phyloP scores from a whole-genome alignment of 345 rosid species.

The Syzygium aqueum region DNA sequence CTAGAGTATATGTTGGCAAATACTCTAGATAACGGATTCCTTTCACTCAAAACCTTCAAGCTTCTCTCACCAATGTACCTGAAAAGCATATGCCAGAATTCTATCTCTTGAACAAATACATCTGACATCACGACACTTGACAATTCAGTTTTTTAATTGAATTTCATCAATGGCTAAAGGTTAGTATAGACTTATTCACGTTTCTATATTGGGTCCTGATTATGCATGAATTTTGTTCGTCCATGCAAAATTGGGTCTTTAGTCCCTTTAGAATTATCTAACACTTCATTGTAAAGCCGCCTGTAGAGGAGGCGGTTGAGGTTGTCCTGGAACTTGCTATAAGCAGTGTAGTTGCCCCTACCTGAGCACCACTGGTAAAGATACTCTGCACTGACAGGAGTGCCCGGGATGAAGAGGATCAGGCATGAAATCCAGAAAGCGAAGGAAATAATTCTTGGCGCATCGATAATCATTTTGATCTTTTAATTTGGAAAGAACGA shows the following conservation, averaged over 20 bases:
- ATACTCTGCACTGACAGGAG: neutral
- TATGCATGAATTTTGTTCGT: too few relatives aligned
- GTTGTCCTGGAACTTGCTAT: fast-evolving
- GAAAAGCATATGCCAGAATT: too few relatives aligned
- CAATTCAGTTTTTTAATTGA: too few relatives aligned
- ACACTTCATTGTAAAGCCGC: neutral
- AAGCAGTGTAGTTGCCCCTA: fast-evolving
- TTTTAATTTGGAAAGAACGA: neutral
- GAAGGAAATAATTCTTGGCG: neutral
- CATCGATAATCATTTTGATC: neutral
- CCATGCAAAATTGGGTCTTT: too few relatives aligned
- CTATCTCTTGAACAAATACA: too few relatives aligned
- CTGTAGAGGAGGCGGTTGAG: fast-evolving
- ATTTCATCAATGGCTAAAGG: too few relatives aligned
- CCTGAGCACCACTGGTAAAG: fast-evolving
- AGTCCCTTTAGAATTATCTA: too few relatives aligned
- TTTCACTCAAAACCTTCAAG: too few relatives aligned
- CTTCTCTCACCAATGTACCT: too few relatives aligned
- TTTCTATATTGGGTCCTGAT: too few relatives aligned
- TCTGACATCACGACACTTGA: too few relatives aligned
- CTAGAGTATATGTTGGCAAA: neutral
- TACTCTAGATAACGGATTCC: neutral
- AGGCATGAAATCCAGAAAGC: neutral
- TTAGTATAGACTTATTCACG: too few relatives aligned
- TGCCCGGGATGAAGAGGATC: neutral